Percentiles rank a stretch among this genome's conserved stretches.
Conservation (phyloP, 306 rosid genomes). For the Herpetospermum pedunculosum region DNA sequence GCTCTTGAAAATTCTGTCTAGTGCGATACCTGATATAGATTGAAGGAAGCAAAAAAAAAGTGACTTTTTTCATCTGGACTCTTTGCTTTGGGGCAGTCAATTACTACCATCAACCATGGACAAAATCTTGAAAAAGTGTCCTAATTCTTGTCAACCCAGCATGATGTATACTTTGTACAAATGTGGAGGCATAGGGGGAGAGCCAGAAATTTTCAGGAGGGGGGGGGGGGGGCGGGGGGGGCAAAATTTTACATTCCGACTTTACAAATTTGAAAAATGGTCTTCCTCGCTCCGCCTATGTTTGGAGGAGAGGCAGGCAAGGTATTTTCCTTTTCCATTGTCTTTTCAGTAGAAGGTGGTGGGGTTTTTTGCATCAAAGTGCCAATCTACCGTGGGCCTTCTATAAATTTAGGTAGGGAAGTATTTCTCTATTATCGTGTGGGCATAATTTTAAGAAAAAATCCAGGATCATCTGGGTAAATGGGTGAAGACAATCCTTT, state of each 20-base stretch:
- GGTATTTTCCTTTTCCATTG: background rate
- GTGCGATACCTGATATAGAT: background rate
- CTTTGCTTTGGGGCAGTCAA: background rate
- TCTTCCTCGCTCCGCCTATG: background rate
- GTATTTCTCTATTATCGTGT: background rate
- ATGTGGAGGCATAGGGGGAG: background rate
- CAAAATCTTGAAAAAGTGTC: background rate
- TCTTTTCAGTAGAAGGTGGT: background rate
- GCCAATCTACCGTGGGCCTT: background rate
- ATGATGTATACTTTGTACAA: background rate
- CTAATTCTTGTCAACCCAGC: background rate
- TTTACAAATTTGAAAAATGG: background rate
- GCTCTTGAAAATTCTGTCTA: background rate
- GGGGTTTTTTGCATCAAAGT: background rate
- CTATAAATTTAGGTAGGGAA: background rate
- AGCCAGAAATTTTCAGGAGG: background rate
- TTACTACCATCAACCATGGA: background rate
- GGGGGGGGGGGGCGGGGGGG: background rate
- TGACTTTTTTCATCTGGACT: background rate
- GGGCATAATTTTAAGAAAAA: background rate
- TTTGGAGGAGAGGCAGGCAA: background rate
- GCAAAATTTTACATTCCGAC: background rate
- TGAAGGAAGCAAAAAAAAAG: background rate
- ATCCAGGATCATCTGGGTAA: background rate
- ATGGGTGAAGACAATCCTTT: background rate